phyloP scores from a whole-genome alignment of 495 filamentous ascomycete genomes.

The Hypoxylon trugodes region DNA sequence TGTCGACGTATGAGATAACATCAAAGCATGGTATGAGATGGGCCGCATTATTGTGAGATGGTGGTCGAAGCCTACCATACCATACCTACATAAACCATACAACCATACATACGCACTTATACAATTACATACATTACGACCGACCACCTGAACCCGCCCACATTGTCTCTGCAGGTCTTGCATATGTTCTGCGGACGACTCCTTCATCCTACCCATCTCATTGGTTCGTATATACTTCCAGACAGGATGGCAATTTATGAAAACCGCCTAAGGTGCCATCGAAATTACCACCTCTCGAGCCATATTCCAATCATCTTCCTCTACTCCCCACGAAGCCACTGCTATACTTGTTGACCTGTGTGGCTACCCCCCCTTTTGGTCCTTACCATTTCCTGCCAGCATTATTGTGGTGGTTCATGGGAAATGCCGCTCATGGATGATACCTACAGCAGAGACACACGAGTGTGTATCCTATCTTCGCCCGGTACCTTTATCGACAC shows the following conservation, averaged over 20 bases:
- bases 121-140: slow-evolving; percentile 8
- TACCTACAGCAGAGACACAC: slow-evolving; percentile 13
- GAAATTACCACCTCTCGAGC: slow-evolving; percentile 42
- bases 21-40: too few relatives aligned
- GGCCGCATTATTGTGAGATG: too few relatives aligned
- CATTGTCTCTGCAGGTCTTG: slow-evolving; percentile 40
- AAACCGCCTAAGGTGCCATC: slow-evolving; percentile 46
- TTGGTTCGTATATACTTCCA: slow-evolving; percentile 38
- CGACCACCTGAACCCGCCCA: slow-evolving; percentile 26
- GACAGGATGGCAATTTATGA: slow-evolving; percentile 44
- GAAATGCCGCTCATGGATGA: slow-evolving; percentile 26
- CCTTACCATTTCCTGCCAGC: slow-evolving; percentile 24
- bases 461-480: background rate
- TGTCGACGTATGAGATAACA: too few relatives aligned
- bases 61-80: too few relatives aligned
- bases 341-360: slow-evolving; percentile 15
- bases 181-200: slow-evolving; percentile 25
- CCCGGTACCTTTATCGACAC: too few relatives aligned
- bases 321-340: slow-evolving; percentile 32
- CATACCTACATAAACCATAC: background rate
- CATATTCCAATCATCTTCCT: slow-evolving; percentile 42
- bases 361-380: slow-evolving; percentile 18
- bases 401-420: slow-evolving; percentile 25
- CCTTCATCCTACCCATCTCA: slow-evolving; percentile 11
- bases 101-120: background rate